A percentile compares a stretch with the other conserved stretches of the same genome.
Conservation (phyloP, 345 rosid species). For the Citrus sinensis region DNA sequence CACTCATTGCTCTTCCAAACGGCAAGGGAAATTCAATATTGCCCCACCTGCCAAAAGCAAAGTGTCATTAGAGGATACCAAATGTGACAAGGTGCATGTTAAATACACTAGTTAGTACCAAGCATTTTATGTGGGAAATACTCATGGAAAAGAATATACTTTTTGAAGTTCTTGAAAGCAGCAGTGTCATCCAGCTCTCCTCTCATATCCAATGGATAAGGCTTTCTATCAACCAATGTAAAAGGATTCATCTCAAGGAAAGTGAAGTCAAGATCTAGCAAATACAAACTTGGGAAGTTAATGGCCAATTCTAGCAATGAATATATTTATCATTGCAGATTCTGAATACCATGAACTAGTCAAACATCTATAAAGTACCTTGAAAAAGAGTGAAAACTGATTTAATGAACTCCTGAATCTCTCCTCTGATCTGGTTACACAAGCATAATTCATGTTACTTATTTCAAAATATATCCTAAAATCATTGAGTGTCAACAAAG, state of each 20-base stretch:
- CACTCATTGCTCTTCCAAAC: conserved; percentile 92
- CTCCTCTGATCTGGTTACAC: conserved; percentile 51
- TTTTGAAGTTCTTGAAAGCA: conserved; percentile 95
- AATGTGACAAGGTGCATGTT: background rate
- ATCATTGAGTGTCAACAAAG: background rate
- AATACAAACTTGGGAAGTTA: conserved; percentile 14
- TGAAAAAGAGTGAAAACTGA: conserved; percentile 68
- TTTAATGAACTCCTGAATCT: conserved; percentile 70
- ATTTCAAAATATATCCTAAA: background rate
- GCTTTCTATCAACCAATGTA: conserved; percentile 83
- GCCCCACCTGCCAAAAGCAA: conserved; percentile 69
- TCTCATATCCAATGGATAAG: conserved; percentile 98
- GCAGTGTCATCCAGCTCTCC: conserved; percentile 99
- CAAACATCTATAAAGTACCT: conserved; percentile 39
- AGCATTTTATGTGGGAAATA: background rate
- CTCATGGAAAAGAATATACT: conserved; percentile 37
- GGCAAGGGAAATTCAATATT: conserved; percentile 89
- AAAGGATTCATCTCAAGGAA: conserved; percentile 99
- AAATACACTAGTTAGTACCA: background rate
- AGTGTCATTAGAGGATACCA: conserved; percentile 16
- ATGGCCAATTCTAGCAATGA: conserved; percentile 1
- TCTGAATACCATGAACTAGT: background rate
- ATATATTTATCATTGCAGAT: background rate
- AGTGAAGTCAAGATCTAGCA: conserved; percentile 87
- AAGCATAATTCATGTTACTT: conserved; percentile 10